Evolutionary conservation across 192 early-diverging fungal species (phyloP), one percentile per base, ranked within the genome.

Genomic region (Coemansia aciculifera): DNA sequence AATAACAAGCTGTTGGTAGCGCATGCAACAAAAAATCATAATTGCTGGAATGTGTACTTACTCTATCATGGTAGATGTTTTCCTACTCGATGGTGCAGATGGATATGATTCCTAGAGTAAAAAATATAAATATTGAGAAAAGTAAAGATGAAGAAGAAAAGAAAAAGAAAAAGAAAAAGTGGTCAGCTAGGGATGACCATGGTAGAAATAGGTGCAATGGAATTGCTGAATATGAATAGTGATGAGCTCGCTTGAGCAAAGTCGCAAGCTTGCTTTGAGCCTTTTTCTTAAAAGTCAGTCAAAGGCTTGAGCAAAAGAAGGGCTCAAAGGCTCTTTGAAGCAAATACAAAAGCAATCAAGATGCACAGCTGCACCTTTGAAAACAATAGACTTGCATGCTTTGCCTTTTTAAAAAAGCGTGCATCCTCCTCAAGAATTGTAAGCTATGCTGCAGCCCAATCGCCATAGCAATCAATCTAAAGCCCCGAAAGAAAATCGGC

Each of bases 361-460:
- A 11, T 19, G 51, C 24, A 31, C 27, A 19, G 11, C 23, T 13
- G 5, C 11, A 13, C 51, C 23, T 54, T 54, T 54, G 21, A n/a
- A 57, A 57, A 32, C 54, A 57, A 57, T 57, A n/a, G 27, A 7
- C 54, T 8, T 57, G 24, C 23, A 10, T 17, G 27, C 29, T 31
- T 54, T 48, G 46, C 19, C 46, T 31, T 15, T 17, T 57, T 34
- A 32, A 5, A 32, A 31, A 32, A 7, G 54, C 15, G 15, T 57
- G 54, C 54, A 57, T 57, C n/a, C 46, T 48, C 46, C 19, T 48
- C 46, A 48, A 48, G 21, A 48, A 48, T 48, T 19, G 19, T 7
- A 48, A 21, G 31, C 9, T 6, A 12, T 3, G 27, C 5, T 17
- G 54, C 54, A 57, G 17, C 5, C 54, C 2, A 15, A 57, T 57